phyloP scores from a whole-genome alignment of 1,284 basidiomycete genomes.

The Apiotrichum siamense region DNA sequence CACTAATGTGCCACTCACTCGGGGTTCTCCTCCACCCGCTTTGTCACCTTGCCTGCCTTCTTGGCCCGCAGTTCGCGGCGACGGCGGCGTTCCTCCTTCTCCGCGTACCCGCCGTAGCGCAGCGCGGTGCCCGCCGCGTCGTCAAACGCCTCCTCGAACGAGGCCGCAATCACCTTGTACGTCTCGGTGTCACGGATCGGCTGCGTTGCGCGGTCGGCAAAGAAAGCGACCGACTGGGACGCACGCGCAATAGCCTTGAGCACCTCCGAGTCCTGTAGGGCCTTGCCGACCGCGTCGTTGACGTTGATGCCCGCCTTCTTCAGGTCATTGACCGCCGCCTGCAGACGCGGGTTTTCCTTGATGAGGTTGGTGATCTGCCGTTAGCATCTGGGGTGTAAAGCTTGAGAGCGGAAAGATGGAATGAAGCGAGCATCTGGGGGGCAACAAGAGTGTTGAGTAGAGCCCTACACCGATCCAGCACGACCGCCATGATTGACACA shows the following conservation, averaged over 20 bases:
- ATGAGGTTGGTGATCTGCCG: constrained; percentile 80
- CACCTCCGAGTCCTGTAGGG: constrained; percentile 87
- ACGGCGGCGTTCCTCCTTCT: constrained; percentile 75
- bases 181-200: constrained; percentile 92
- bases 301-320: constrained; percentile 84
- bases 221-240: constrained; percentile 68
- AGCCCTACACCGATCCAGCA: too few species aligned
- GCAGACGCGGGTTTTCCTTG: constrained; percentile 88
- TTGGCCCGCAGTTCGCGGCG: constrained; percentile 67
- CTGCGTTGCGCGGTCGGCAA: constrained; percentile 71
- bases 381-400: background rate
- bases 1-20: constrained; percentile 56
- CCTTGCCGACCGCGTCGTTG: constrained; percentile 85
- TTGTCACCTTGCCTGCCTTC: constrained; percentile 67
- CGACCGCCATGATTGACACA: too few species aligned
- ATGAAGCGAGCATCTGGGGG: background rate
- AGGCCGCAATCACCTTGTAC: constrained; percentile 86
- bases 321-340: constrained; percentile 85
- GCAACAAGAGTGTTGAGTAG: too few species aligned
- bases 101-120: constrained; percentile 89
- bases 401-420: background rate
- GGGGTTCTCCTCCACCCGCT: constrained; percentile 61
- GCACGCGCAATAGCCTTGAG: constrained; percentile 70
- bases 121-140: constrained; percentile 60
- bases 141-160: constrained; percentile 85